Evolutionary conservation across 441 rosid genomes (phyloP).

Genomic region (Melastoma candidum): DNA sequence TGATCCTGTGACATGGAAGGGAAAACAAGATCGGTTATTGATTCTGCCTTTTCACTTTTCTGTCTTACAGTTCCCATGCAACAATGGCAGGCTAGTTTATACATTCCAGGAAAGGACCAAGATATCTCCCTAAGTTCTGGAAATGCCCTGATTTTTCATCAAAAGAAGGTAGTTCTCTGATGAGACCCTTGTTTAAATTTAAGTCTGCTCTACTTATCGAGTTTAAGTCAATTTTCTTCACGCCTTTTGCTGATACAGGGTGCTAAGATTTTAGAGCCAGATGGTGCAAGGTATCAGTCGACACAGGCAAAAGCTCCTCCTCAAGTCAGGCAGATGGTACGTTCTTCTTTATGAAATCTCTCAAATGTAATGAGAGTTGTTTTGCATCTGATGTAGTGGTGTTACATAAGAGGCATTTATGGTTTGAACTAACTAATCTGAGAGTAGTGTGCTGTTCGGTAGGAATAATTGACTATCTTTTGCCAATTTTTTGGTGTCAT

Average conservation of each 20-base stretch:
- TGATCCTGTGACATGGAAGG: no score
- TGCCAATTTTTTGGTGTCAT: no score
- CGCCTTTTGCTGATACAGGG: slow-evolving; percentile 23
- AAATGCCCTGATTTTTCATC: slow-evolving; percentile 26
- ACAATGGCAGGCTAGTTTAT: slow-evolving; percentile 21
- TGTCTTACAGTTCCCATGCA: slow-evolving; percentile 30
- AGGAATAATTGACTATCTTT: neutral
- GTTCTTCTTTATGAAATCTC: slow-evolving; percentile 10
- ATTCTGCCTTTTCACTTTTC: neutral
- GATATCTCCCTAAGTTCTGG: slow-evolving; percentile 28
- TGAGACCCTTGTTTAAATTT: neutral
- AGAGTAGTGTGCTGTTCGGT: neutral
- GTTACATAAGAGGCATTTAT: slow-evolving; percentile 1
- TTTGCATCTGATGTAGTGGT: slow-evolving; percentile 1
- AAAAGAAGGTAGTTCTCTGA: slow-evolving; percentile 31
- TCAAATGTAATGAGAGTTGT: slow-evolving; percentile 2
- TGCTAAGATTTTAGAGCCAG: slow-evolving; percentile 23
- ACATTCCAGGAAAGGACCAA: slow-evolving; percentile 31
- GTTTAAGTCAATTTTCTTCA: slow-evolving; percentile 4
- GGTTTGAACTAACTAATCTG: neutral
- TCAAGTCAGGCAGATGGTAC: slow-evolving; percentile 64
- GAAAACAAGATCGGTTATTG: neutral
- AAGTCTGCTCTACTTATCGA: slow-evolving; percentile 2
- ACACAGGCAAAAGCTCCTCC: slow-evolving; percentile 56
- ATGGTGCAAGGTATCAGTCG: slow-evolving; percentile 38